phyloP scores from a whole-genome alignment of 345 rosid genomes.

The Trapa bicornis region DNA sequence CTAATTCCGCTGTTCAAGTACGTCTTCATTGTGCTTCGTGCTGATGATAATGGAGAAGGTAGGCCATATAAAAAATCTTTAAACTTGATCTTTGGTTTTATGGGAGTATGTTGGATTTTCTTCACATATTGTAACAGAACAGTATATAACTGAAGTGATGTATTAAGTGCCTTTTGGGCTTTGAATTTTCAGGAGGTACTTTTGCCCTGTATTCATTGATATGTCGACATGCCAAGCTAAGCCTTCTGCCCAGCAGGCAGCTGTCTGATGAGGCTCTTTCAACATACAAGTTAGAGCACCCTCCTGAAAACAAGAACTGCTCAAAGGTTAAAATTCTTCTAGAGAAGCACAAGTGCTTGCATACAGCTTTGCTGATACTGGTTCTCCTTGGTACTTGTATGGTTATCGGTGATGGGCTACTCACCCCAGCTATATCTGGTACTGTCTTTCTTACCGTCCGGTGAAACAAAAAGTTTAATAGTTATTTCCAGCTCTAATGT shows the following conservation, averaged over 20 bases:
- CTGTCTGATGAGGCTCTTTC: slow-evolving; percentile 14
- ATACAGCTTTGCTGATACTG: slow-evolving; percentile 12
- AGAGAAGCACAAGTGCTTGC: slow-evolving; percentile 12
- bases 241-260: slow-evolving; percentile 14
- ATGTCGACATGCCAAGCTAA: slow-evolving; percentile 14
- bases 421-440: slow-evolving; percentile 18
- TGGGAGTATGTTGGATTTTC: neutral
- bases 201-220: slow-evolving; percentile 16
- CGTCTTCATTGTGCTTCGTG: slow-evolving; percentile 16
- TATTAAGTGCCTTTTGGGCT: neutral
- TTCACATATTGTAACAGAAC: neutral
- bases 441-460: neutral
- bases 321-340: slow-evolving; percentile 8
- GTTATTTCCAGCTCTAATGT: neutral
- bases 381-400: slow-evolving; percentile 17
- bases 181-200: slow-evolving; percentile 13
- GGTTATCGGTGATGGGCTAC: slow-evolving; percentile 18
- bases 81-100: neutral
- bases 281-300: slow-evolving; percentile 10
- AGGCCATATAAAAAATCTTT: neutral
- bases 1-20: slow-evolving; percentile 13
- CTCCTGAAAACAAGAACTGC: slow-evolving; percentile 3
- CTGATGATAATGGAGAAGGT: slow-evolving; percentile 16
- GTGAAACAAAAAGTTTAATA: neutral
- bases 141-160: neutral